Conservation (phyloP, 2,329 filamentous ascomycete species). For the Chrysoporthe austroafricana region DNA sequence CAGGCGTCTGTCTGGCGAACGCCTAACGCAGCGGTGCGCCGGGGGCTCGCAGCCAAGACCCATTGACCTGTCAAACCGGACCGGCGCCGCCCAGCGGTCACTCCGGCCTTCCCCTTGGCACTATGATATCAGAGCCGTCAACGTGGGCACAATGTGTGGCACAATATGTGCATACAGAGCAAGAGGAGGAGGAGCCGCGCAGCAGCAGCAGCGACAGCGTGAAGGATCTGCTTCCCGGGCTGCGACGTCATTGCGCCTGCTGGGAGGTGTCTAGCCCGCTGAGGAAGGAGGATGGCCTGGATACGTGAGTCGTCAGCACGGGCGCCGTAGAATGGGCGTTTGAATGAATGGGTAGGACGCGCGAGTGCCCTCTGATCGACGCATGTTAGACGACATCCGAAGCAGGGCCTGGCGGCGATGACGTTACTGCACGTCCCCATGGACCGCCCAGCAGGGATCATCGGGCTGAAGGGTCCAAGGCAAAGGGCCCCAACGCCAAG, state of each 20-base stretch:
- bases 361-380: conserved; percentile 15
- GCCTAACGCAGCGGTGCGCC: neutral
- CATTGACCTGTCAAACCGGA: neutral
- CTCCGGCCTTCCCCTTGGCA: neutral
- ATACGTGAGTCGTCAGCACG: conserved; percentile 15
- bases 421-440: neutral
- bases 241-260: conserved; percentile 24
- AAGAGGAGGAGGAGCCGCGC: too few relatives aligned
- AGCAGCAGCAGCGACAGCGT: neutral
- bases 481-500: neutral
- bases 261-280: neutral
- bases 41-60: too few relatives aligned
- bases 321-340: conserved; percentile 16
- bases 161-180: too few relatives aligned
- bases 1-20: neutral
- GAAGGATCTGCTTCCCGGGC: conserved; percentile 10
- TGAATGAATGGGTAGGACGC: neutral
- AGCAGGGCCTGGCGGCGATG: neutral
- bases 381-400: neutral
- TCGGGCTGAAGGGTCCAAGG: neutral
- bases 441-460: neutral
- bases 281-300: conserved; percentile 15
- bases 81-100: neutral
- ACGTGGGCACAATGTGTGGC: neutral
- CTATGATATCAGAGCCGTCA: neutral